These are phyloP conservation scores for Xylaria digitata DNA, from an alignment of 2,329 filamentous ascomycete species.

Conservation along the genomic window DNA sequence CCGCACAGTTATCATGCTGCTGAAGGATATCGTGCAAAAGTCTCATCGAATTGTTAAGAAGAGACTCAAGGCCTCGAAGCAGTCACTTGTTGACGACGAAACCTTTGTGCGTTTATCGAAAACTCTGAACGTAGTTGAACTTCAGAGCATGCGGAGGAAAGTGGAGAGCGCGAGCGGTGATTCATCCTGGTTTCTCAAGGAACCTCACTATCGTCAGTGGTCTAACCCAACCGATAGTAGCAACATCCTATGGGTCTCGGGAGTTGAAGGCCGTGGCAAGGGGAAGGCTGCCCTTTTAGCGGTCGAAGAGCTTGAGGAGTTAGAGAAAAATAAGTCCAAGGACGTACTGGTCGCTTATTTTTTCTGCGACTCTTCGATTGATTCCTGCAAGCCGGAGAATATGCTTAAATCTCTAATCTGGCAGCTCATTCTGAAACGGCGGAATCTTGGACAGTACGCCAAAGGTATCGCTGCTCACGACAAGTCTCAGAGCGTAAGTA, in stretches of 20 bases:
- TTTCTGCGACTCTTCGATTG: neutral
- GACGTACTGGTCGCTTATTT: constrained; percentile 8
- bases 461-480: constrained; percentile 1
- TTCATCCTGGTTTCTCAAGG: neutral
- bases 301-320: constrained; percentile 4
- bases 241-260: constrained; percentile 4
- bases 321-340: neutral
- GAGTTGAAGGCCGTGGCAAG: constrained; percentile 13
- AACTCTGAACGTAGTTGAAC: neutral
- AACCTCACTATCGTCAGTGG: neutral
- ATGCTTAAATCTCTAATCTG: constrained; percentile 14
- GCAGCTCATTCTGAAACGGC: constrained; percentile 14
- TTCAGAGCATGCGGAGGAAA: constrained; percentile 5
- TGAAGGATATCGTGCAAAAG: constrained; percentile 8
- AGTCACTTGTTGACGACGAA: constrained; percentile 10
- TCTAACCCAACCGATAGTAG: neutral
- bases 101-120: constrained; percentile 10
- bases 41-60: constrained; percentile 7
- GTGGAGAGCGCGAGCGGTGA: constrained; percentile 7
- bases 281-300: constrained; percentile 8
- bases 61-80: constrained; percentile 7
- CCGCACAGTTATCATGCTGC: neutral
- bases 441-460: constrained; percentile 10
- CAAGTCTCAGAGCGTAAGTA: neutral
- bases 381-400: constrained; percentile 12